Evolutionary conservation across 2,329 filamentous ascomycete species (phyloP), one percentile per base, ranked within the genome.

Genomic region (Beauveria caledonica): DNA sequence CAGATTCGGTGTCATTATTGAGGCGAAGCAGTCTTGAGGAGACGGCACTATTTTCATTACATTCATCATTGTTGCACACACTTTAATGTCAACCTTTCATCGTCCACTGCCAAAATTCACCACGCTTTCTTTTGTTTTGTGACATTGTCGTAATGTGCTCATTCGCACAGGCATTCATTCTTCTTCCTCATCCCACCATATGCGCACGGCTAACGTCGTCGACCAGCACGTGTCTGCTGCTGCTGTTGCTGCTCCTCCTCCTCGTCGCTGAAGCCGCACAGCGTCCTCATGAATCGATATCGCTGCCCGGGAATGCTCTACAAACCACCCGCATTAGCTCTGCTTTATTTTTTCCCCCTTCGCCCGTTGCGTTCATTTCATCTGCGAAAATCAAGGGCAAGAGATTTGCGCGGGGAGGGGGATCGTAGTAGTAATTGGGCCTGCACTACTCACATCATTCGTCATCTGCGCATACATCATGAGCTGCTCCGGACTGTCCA

Each of bases 381-480:
- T 5, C 4, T 36, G n/a, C n/a, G 40, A 53, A 40, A 7, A 55
- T 11, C 29, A 5, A 33, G 11, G 33, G 33, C 11, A 36, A 11
- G 4, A 13, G 33, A 36, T 36, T 29, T 29, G 27, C 33, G 33
- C n/a, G n/a, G n/a, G 17, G 19, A 21, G 9, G 17, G 48, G 46
- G 15, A 21, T 36, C 33, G 33, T 36, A 36, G 5, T 11, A 33
- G 29, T 11, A 11, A 3, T 36, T 36, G 11, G 33, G 11, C 25
- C 25, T 27, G 25, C 25, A n/a, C 25, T 7, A 27, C 25, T 55
- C 48, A 86, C 84, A 65, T 84, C 79, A 36, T 77, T 76, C 33
- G 76, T 75, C 63, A 78, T 78, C 64, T 80, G 77, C 2, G 84
- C 80, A 46, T 83, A 78, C 74, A 83, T 84, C 76, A 84, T 81